Conservation (phyloP, 164 flowering plant species). For the Hamamelis virginiana region DNA sequence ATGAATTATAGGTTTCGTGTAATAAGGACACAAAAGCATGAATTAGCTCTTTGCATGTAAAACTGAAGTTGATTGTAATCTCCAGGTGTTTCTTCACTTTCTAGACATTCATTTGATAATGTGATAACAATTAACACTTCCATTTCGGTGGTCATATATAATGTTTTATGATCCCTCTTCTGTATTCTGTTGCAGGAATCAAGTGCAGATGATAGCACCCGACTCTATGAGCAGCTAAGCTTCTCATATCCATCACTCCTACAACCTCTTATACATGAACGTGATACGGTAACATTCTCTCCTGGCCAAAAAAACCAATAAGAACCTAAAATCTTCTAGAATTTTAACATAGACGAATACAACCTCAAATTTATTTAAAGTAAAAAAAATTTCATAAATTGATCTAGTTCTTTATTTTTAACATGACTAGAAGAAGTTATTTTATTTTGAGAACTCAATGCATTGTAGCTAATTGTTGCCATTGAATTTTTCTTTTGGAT, state of each 20-base stretch:
- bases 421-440: no score
- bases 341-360: no score
- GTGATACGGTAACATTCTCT: conserved; percentile 63
- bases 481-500: no score
- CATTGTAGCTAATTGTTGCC: no score
- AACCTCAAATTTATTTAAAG: no score
- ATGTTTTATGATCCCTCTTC: background rate
- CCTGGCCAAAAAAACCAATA: background rate
- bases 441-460: no score
- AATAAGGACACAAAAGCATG: no score
- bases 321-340: no score
- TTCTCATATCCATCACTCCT: conserved; percentile 76
- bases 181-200: conserved; percentile 41
- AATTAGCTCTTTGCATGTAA: no score
- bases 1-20: no score
- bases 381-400: no score
- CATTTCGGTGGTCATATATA: background rate
- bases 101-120: background rate
- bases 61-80: background rate
- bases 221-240: conserved; percentile 74
- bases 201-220: conserved; percentile 43
- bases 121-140: background rate
- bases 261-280: conserved; percentile 85
- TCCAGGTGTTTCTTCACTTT: background rate
- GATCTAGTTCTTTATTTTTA: no score